Conservation (phyloP, 164 flowering plant species). For the Stephania japonica region DNA sequence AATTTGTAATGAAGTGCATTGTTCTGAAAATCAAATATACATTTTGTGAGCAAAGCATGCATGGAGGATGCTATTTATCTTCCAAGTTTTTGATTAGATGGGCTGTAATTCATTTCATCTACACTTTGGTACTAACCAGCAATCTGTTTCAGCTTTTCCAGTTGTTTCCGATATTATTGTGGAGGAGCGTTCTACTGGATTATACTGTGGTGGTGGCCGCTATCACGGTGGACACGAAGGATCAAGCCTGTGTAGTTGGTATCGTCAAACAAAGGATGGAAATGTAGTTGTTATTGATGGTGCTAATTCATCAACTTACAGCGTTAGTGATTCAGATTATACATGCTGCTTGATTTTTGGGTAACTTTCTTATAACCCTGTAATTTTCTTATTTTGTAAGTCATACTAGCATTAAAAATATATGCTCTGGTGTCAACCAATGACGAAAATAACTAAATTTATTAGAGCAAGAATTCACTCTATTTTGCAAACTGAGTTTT, state of each 20-base stretch:
- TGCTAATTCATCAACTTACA: conserved; percentile 65
- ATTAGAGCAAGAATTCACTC: too few species aligned
- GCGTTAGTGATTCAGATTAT: conserved; percentile 80
- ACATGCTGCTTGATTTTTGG: conserved; percentile 87
- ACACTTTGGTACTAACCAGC: not conserved
- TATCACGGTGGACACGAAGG: conserved; percentile 98
- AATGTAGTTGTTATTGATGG: conserved; percentile 58
- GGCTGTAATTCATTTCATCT: not conserved
- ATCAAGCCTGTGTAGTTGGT: conserved; percentile 85
- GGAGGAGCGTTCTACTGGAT: conserved; percentile 49
- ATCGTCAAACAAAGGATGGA: conserved; percentile 81
- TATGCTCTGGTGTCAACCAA: too few species aligned
- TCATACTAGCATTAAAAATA: too few species aligned
- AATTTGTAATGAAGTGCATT: not conserved
- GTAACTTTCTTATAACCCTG: conserved; percentile 30
- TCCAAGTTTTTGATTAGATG: not conserved
- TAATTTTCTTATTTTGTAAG: too few species aligned
- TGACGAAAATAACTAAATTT: too few species aligned
- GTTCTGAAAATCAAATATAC: not conserved
- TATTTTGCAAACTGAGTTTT: too few species aligned
- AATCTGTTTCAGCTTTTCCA: conserved; percentile 61
- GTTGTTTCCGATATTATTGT: conserved; percentile 56
- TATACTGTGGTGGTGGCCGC: conserved; percentile 71
- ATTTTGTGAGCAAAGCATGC: not conserved
- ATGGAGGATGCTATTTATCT: not conserved